Evolutionary conservation across 2,329 filamentous ascomycete genomes (phyloP).

Genomic region (Aspergillus pseudoterreus): DNA sequence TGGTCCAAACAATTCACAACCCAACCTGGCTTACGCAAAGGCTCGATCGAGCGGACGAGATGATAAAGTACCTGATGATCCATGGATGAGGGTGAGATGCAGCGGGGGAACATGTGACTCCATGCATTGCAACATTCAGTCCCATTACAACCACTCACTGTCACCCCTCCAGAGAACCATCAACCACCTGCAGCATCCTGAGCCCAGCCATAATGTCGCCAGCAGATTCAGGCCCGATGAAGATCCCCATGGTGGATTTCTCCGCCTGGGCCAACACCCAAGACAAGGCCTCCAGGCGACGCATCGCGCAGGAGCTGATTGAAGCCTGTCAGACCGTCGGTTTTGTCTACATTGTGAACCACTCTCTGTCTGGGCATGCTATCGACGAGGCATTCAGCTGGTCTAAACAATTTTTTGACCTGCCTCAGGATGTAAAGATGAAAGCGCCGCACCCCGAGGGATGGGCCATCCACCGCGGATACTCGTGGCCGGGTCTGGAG

Average conservation of each 20-base stretch:
- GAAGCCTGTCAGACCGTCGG: constrained; percentile 44
- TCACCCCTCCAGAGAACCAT: not conserved
- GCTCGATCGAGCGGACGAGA: too few relatives aligned
- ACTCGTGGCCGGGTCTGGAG: constrained; percentile 53
- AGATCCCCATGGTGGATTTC: constrained; percentile 41
- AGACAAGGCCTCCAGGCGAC: constrained; percentile 24
- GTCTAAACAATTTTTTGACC: constrained; percentile 43
- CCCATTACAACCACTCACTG: not conserved
- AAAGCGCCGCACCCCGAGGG: constrained; percentile 49
- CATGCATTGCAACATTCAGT: not conserved
- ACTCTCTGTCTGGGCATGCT: constrained; percentile 38
- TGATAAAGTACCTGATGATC: too few relatives aligned
- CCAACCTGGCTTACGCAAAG: too few relatives aligned
- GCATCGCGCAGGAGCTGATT: constrained; percentile 38
- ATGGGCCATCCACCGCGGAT: constrained; percentile 51
- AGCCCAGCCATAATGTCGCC: not conserved
- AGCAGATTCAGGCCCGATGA: constrained; percentile 7
- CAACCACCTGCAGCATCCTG: not conserved
- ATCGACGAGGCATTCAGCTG: constrained; percentile 45
- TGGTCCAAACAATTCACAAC: too few relatives aligned
- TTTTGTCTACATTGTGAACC: constrained; percentile 49
- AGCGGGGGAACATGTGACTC: too few relatives aligned
- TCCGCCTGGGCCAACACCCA: constrained; percentile 30
- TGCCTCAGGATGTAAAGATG: constrained; percentile 46
- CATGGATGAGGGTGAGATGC: too few relatives aligned